These are phyloP conservation scores for Cytauxzoon felis DNA, from an alignment of 169 alveolate genomes.

Conservation along the genomic window DNA sequence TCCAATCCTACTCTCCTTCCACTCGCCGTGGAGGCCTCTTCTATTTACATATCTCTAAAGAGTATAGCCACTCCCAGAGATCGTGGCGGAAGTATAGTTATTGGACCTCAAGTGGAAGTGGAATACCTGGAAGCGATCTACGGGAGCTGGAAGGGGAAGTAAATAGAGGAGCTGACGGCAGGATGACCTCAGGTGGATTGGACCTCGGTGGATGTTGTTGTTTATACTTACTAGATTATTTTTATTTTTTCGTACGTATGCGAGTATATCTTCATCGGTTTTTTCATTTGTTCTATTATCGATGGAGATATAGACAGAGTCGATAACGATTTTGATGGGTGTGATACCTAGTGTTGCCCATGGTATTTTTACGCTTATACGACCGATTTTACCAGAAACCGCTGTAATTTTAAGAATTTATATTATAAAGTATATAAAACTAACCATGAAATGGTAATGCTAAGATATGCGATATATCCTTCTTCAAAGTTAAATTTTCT, in stretches of 20 bases:
- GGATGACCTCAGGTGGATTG: too few relatives aligned
- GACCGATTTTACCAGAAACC: slow-evolving; percentile 75
- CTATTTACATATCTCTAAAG: too few relatives aligned
- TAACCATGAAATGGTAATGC: slow-evolving; percentile 64
- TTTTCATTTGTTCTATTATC: slow-evolving; percentile 66
- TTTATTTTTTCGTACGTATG: slow-evolving; percentile 65
- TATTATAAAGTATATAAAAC: slow-evolving; percentile 17
- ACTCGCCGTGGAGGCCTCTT: too few relatives aligned
- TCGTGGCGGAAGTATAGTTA: too few relatives aligned
- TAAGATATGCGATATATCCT: slow-evolving; percentile 73
- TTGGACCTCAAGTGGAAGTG: too few relatives aligned
- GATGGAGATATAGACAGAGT: slow-evolving; percentile 71
- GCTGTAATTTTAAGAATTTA: slow-evolving; percentile 53
- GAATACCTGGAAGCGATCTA: too few relatives aligned
- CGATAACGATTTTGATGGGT: slow-evolving; percentile 75
- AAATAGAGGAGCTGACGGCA: too few relatives aligned
- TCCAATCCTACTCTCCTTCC: too few relatives aligned
- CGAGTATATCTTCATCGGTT: slow-evolving; percentile 69
- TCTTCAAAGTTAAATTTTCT: slow-evolving; percentile 74
- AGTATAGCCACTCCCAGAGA: too few relatives aligned
- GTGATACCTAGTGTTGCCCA: slow-evolving; percentile 78
- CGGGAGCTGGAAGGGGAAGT: too few relatives aligned
- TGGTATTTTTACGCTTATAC: slow-evolving; percentile 74
- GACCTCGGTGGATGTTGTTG: too few relatives aligned
- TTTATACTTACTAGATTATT: too few relatives aligned